A percentile compares a stretch with the other conserved stretches of the same genome.
Conservation (phyloP, 768 basidiomycete genomes). For the Tricholoma sp. region DNA sequence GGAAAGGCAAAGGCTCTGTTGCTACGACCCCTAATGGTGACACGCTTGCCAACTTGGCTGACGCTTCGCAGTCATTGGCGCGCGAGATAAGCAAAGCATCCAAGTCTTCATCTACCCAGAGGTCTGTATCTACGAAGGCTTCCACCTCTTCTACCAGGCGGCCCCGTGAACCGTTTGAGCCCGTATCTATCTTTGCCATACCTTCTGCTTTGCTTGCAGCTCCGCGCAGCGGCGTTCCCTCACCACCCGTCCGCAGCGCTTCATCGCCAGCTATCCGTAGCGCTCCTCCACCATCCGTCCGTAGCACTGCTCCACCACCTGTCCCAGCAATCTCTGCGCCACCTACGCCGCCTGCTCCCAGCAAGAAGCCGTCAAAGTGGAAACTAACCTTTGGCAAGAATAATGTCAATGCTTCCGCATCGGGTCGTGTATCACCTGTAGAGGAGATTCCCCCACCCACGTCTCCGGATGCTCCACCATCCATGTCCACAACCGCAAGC, state of each 20-base stretch:
- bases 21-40: conserved; percentile 42
- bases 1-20: conserved; percentile 70
- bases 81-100: conserved; percentile 76
- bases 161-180: conserved; percentile 33
- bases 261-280: neutral
- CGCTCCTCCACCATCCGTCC: neutral
- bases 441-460: conserved; percentile 33
- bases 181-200: conserved; percentile 40
- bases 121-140: conserved; percentile 23
- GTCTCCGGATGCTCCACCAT: conserved; percentile 23
- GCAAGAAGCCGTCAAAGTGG: conserved; percentile 87
- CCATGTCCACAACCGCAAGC: conserved; percentile 65
- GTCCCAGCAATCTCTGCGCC: conserved; percentile 5
- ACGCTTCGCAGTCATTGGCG: conserved; percentile 76
- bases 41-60: conserved; percentile 66
- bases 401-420: conserved; percentile 31
- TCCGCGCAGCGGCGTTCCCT: conserved; percentile 14
- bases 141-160: conserved; percentile 23
- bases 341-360: conserved; percentile 31
- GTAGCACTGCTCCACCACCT: neutral
- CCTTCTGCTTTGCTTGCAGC: conserved; percentile 28
- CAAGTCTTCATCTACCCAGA: conserved; percentile 36
- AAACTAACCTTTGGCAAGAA: conserved; percentile 70
- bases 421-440: conserved; percentile 34
- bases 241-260: conserved; percentile 14